phyloP scores from a whole-genome alignment of 768 basidiomycete genomes.

The Phanerochaete carnosa region DNA sequence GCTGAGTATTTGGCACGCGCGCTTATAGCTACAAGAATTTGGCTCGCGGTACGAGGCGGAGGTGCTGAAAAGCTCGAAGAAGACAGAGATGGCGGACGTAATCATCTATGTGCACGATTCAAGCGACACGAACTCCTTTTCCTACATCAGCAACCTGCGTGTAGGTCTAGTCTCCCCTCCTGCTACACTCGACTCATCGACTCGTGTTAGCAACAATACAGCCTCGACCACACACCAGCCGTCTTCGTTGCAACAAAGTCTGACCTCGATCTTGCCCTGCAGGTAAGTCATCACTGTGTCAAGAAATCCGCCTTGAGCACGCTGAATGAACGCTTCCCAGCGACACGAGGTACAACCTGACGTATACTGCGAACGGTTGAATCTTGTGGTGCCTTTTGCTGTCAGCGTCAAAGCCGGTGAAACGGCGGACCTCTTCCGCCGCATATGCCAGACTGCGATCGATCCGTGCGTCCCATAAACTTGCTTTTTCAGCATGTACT shows the following conservation, averaged over 20 bases:
- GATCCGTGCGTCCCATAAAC: conserved; percentile 62
- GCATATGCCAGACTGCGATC: conserved; percentile 80
- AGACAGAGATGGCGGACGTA: conserved; percentile 89
- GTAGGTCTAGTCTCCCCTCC: conserved; percentile 40
- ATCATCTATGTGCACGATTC: conserved; percentile 97
- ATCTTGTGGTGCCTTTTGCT: conserved; percentile 90
- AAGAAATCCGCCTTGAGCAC: not conserved
- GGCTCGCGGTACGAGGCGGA: conserved; percentile 95
- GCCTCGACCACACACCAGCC: conserved; percentile 90
- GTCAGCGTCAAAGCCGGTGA: conserved; percentile 88
- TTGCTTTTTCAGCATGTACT: not conserved
- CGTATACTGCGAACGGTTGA: conserved; percentile 87
- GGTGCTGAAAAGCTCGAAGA: conserved; percentile 82
- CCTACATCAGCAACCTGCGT: conserved; percentile 94
- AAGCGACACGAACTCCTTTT: conserved; percentile 98
- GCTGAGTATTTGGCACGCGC: not conserved
- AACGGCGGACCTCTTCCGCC: conserved; percentile 84
- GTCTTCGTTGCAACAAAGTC: conserved; percentile 99
- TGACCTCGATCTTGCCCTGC: conserved; percentile 93
- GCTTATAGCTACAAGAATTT: conserved; percentile 86
- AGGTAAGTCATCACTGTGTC: conserved; percentile 44
- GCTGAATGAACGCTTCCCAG: conserved; percentile 34
- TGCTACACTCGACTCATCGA: conserved; percentile 12
- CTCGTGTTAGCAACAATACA: conserved; percentile 85
- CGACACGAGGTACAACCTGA: conserved; percentile 98